Evolutionary conservation across 2,329 filamentous ascomycete species (phyloP), one percentile per base, ranked within the genome.

Genomic region (Pleurostoma richardsiae): DNA sequence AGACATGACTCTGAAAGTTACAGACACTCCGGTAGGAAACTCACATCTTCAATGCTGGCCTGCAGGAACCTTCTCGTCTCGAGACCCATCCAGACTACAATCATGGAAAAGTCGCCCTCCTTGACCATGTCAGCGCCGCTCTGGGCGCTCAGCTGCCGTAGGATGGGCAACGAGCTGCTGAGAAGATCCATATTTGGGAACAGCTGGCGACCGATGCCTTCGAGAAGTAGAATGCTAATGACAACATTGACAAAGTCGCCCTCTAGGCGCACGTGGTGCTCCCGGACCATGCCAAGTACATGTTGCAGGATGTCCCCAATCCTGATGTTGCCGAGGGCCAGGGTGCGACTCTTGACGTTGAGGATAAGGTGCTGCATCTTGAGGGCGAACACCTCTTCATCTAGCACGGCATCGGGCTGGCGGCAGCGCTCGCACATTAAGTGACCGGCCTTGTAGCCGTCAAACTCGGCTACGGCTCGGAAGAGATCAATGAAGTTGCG

Each of bases 221-320:
- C 94, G 2, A 99, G 76, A 3, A 99, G 76, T 31, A 99, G 71
- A 45, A 97, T 96, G 49, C 90, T 95, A 49, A 99, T 86, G 30
- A 99, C 92, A 4, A 99, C 94, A 61, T 99, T 99, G 62, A 99
- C 90, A 62, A 97, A 99, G 64, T 99, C 94, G 6, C 94, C 94
- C 66, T 99, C 94, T 43, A 99, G 79, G 6, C 94, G 80, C 4
- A 99, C 94, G 61, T 99, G 94, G 63, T 99, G 94, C 7, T 76
- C 73, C 46, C 94, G 82, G 30, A 99, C 94, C 90, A 99, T 96
- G 49, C 78, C 78, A 40, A 99, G 73, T 0, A 97, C 94, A 56
- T 95, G 81, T 59, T 94, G 90, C 30, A 99, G 69, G 26, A 99
- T 90, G 57, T 99, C 94, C 8, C 94, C 94, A 52, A 99, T 96